Conservation (phyloP, 1,284 basidiomycete genomes). For the Fomitopsis schrenkii region DNA sequence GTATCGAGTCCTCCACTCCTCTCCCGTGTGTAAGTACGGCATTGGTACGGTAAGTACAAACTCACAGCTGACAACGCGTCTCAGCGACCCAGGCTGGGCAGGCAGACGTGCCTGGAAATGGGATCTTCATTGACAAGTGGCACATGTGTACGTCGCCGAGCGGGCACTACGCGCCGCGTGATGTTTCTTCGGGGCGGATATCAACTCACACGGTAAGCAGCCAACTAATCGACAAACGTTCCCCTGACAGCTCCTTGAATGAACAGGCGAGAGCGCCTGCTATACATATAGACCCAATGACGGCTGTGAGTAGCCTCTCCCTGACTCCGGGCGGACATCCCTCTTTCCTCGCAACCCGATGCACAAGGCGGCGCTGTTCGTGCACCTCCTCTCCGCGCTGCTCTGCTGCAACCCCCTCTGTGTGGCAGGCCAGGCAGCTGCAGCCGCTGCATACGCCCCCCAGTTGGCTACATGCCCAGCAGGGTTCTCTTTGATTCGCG, state of each 20-base stretch:
- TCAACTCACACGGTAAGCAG: not conserved
- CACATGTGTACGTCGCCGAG: not conserved
- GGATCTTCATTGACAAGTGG: not conserved
- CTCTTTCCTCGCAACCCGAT: not conserved
- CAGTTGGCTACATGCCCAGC: constrained; percentile 15
- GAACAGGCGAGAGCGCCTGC: not conserved
- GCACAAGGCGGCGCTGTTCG: not conserved
- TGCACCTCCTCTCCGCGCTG: not conserved
- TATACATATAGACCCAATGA: not conserved
- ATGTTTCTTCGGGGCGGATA: no score
- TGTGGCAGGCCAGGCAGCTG: constrained; percentile 13
- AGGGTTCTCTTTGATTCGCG: constrained; percentile 16
- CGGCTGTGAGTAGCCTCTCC: not conserved
- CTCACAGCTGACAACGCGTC: no score
- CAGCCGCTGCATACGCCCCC: constrained; percentile 21
- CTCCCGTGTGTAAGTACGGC: no score
- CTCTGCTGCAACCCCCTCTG: constrained; percentile 2
- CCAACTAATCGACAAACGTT: not conserved
- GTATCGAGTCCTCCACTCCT: no score
- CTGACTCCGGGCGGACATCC: not conserved
- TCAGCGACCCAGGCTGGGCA: not conserved
- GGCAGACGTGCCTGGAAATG: not conserved
- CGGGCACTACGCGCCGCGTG: no score
- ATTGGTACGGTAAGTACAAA: no score
- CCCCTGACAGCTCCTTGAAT: not conserved